Evolutionary conservation across 148 eudicot species (phyloP).

Genomic region (Camellia granthamiana): DNA sequence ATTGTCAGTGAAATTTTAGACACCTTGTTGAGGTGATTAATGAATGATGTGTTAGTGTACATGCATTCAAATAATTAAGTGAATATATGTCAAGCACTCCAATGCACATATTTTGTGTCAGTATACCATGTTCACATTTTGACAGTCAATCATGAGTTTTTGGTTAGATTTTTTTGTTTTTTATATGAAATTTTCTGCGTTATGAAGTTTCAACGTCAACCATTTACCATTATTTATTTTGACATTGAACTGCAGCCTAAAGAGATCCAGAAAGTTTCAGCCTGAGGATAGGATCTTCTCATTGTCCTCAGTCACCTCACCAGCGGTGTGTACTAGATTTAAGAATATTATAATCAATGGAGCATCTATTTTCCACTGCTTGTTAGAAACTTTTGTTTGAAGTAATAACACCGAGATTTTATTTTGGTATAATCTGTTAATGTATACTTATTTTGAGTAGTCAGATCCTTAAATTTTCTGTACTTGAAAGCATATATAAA

Average conservation of each 20-base stretch:
- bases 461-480: neutral
- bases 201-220: neutral
- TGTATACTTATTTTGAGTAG: neutral
- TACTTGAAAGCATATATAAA: neutral
- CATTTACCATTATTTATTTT: neutral
- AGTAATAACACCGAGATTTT: neutral
- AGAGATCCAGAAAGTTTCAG: conserved; percentile 81
- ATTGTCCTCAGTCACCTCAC: conserved; percentile 74
- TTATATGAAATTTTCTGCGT: neutral
- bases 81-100: neutral
- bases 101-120: neutral
- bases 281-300: conserved; percentile 64
- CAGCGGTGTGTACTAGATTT: conserved; percentile 51
- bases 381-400: no score
- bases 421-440: neutral
- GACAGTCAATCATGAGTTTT: neutral
- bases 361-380: no score
- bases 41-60: neutral
- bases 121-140: neutral
- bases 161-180: neutral
- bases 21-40: neutral
- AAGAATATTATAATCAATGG: no score
- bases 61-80: neutral
- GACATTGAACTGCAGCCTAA: conserved; percentile 42
- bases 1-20: neutral